These are phyloP conservation scores for Phaeosphaeria sp. DNA, from an alignment of 2,329 filamentous ascomycete species.

Conservation along the genomic window DNA sequence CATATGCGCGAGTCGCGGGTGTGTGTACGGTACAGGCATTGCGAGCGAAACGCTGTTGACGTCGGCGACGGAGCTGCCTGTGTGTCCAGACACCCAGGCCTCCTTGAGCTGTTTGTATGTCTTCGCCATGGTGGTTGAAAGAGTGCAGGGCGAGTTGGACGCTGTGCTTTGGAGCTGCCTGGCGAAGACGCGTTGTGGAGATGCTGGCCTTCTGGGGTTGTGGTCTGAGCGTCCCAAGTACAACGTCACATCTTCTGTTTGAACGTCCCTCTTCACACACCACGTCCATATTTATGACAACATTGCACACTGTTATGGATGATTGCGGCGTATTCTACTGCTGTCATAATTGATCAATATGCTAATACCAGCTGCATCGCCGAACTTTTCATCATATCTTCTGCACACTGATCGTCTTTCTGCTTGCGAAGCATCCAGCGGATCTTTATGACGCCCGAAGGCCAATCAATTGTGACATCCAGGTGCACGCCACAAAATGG, in stretches of 20 bases:
- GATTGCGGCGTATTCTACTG: background rate
- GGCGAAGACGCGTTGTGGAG: conserved; percentile 22
- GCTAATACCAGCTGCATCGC: background rate
- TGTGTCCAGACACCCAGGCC: conserved; percentile 91
- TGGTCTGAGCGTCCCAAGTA: conserved; percentile 11
- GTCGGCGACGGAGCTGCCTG: conserved; percentile 81
- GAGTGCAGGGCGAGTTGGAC: conserved; percentile 17
- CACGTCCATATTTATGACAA: background rate
- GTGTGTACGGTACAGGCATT: conserved; percentile 70
- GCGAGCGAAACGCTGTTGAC: conserved; percentile 87
- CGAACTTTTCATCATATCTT: too few species aligned
- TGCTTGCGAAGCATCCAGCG: too few species aligned
- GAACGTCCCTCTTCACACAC: background rate
- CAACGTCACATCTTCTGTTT: conserved; percentile 6
- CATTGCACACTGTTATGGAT: background rate
- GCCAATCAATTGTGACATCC: background rate
- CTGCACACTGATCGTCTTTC: too few species aligned
- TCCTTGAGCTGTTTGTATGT: conserved; percentile 93
- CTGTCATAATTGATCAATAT: background rate
- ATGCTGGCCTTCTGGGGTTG: conserved; percentile 16
- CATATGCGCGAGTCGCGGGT: conserved; percentile 17
- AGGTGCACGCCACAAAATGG: background rate
- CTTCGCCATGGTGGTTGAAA: conserved; percentile 38
- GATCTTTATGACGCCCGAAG: too few species aligned
- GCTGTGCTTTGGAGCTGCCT: conserved; percentile 12